Conservation (phyloP, 2,329 filamentous ascomycete species). For the Xylariales sp. region DNA sequence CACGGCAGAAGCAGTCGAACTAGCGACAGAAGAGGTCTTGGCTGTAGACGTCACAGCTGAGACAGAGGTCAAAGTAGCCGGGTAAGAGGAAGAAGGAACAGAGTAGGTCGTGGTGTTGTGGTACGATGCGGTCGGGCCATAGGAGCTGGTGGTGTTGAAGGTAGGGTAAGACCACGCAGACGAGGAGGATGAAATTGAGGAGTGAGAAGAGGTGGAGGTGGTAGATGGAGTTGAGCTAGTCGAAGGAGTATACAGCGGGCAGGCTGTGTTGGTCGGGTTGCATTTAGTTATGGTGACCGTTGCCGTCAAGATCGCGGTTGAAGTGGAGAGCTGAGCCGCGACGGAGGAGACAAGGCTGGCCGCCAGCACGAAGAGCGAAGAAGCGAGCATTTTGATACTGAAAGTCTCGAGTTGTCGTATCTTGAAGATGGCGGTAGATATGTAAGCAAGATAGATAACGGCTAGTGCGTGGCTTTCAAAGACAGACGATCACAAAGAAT, state of each 20-base stretch:
- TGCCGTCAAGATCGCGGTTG: constrained; percentile 2
- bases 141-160: constrained; percentile 5
- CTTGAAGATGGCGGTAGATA: not conserved
- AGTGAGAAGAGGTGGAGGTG: not conserved
- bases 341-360: constrained; percentile 1
- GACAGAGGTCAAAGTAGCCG: constrained; percentile 2
- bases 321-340: constrained; percentile 1
- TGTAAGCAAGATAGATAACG: not conserved
- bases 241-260: constrained; percentile 5
- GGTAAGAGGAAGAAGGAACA: not conserved
- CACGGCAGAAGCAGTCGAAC: constrained; percentile 2
- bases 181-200: not conserved
- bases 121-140: constrained; percentile 1
- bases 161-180: constrained; percentile 5
- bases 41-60: not conserved
- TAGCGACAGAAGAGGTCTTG: not conserved
- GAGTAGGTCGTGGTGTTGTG: constrained; percentile 1
- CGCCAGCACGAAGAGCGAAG: constrained; percentile 8
- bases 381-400: constrained; percentile 8
- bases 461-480: not conserved
- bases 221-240: not conserved
- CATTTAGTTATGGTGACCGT: constrained; percentile 7
- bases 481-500: not conserved
- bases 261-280: constrained; percentile 9
- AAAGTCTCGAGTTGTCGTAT: not conserved